Evolutionary conservation across 306 rosid species (phyloP).

Genomic region (Quercus alba): DNA sequence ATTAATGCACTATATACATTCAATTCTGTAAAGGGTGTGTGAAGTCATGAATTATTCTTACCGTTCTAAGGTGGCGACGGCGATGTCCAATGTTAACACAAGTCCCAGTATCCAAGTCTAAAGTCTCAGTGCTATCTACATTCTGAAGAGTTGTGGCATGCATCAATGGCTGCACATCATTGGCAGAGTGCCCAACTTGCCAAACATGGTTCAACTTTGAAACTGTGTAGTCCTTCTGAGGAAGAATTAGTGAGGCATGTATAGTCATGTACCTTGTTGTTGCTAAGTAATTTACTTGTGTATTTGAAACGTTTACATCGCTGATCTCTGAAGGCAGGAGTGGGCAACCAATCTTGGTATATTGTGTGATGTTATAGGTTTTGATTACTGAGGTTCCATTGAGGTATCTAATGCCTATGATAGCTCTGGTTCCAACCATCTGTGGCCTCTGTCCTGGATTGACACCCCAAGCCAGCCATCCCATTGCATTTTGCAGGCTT

Average conservation of each 20-base stretch:
- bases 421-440: conserved; percentile 83
- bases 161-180: conserved; percentile 16
- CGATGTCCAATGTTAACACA: conserved; percentile 7
- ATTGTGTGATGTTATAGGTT: conserved; percentile 37
- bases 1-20: background rate
- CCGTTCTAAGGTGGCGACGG: conserved; percentile 42
- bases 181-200: conserved; percentile 52
- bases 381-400: background rate
- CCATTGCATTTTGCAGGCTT: background rate
- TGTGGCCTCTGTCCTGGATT: conserved; percentile 48
- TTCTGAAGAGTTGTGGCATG: conserved; percentile 49
- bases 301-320: background rate
- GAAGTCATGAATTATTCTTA: conserved; percentile 5
- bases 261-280: background rate
- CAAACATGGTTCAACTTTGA: conserved; percentile 59
- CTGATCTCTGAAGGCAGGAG: conserved; percentile 17
- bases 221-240: conserved; percentile 9
- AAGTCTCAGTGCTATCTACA: conserved; percentile 58
- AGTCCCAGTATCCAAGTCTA: conserved; percentile 22
- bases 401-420: conserved; percentile 34
- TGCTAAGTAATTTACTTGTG: background rate
- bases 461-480: conserved; percentile 88
- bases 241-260: conserved; percentile 37
- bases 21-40: background rate
- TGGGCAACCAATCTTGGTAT: conserved; percentile 49